Percentiles rank a stretch among this genome's conserved stretches.
Evolutionary conservation across 306 rosid genomes (phyloP).

Genomic region (Mimosa bimucronata): DNA sequence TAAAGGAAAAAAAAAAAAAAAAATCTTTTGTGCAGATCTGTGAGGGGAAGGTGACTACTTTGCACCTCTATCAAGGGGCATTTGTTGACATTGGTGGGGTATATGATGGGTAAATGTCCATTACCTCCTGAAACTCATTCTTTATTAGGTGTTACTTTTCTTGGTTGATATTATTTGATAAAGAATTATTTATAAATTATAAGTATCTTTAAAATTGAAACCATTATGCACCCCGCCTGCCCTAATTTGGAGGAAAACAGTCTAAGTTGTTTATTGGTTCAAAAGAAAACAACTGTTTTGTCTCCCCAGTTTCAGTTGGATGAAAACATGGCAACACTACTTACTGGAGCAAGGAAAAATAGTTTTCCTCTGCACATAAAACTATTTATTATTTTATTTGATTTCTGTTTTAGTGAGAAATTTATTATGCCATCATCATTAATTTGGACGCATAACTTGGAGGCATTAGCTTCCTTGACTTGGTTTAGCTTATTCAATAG

Average conservation of each 20-base stretch:
- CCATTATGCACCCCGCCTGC: not conserved
- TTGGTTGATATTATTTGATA: slow-evolving; percentile 19
- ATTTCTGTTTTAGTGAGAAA: slow-evolving; percentile 23
- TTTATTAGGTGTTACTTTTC: slow-evolving; percentile 33
- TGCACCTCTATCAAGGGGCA: slow-evolving; percentile 97
- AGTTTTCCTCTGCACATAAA: slow-evolving; percentile 21
- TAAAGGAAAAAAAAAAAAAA: too few relatives aligned
- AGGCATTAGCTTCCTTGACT: slow-evolving; percentile 23
- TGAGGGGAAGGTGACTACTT: slow-evolving; percentile 74
- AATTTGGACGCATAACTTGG: slow-evolving; percentile 11
- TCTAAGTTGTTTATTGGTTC: slow-evolving; percentile 29
- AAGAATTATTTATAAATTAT: slow-evolving; percentile 22
- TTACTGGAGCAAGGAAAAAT: slow-evolving; percentile 23
- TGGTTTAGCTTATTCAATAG: slow-evolving; percentile 35
- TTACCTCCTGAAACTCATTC: slow-evolving; percentile 22
- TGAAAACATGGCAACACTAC: slow-evolving; percentile 25
- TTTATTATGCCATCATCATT: slow-evolving; percentile 21
- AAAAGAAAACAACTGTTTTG: slow-evolving; percentile 4
- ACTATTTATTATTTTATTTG: slow-evolving; percentile 21
- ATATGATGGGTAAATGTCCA: slow-evolving; percentile 76
- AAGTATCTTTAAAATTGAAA: slow-evolving; percentile 29
- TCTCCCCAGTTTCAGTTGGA: not conserved
- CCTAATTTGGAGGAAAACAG: slow-evolving; percentile 18
- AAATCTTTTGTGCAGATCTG: slow-evolving; percentile 70
- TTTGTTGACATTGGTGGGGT: slow-evolving; percentile 98